Conservation (phyloP, 805 yeast genomes). For the Starmerella vaccinii region DNA sequence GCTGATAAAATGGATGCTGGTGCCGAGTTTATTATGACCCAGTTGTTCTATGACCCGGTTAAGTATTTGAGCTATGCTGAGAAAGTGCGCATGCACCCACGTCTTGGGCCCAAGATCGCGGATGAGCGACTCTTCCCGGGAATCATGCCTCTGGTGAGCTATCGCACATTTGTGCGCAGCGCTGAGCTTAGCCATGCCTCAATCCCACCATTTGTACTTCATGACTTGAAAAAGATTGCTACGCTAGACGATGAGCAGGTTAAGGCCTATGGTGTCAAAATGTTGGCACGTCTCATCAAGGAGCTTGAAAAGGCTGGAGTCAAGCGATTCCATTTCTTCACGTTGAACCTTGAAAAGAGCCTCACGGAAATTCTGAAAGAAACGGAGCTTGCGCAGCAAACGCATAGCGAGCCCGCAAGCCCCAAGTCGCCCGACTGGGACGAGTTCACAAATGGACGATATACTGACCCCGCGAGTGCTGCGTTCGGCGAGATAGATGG, state of each 20-base stretch:
- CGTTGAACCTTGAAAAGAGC: conserved; percentile 84
- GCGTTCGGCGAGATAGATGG: conserved; percentile 98
- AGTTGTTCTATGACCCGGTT: conserved; percentile 77
- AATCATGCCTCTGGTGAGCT: conserved; percentile 93
- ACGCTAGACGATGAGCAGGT: conserved; percentile 87
- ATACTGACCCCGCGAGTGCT: conserved; percentile 89
- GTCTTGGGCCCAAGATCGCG: conserved; percentile 48
- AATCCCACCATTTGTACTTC: conserved; percentile 64
- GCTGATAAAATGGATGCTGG: conserved; percentile 85
- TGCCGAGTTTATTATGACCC: conserved; percentile 88
- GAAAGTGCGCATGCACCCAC: conserved; percentile 43
- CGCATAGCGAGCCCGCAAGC: conserved; percentile 13
- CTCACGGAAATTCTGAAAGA: conserved; percentile 71
- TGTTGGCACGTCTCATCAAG: conserved; percentile 71
- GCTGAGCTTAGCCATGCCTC: conserved; percentile 84
- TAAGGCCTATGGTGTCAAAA: conserved; percentile 70
- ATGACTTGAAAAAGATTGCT: conserved; percentile 50
- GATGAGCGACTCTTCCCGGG: conserved; percentile 89
- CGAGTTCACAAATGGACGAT: conserved; percentile 91
- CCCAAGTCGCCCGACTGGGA: conserved; percentile 79
- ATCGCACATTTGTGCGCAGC: conserved; percentile 81
- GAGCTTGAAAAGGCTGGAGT: conserved; percentile 48
- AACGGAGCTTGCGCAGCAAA: conserved; percentile 36
- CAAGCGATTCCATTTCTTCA: conserved; percentile 86
- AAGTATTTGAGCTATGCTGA: conserved; percentile 72